phyloP scores from a whole-genome alignment of 2,329 filamentous ascomycete genomes.

The Fusarium phyllophilum region DNA sequence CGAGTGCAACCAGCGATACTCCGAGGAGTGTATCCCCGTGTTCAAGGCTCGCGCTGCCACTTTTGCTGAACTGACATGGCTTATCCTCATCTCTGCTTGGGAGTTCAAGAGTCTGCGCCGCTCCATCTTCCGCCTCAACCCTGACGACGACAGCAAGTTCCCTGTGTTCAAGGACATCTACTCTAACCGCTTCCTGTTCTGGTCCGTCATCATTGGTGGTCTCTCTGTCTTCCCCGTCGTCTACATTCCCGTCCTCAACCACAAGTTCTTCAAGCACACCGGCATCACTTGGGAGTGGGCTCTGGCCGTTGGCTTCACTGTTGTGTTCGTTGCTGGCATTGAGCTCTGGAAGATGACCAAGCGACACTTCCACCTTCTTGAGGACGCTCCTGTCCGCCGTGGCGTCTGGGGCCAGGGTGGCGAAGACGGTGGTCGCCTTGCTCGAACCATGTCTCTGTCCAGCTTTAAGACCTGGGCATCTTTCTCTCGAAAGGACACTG shows the following conservation, averaged over 20 bases:
- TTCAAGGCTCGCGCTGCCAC: slow-evolving; percentile 78
- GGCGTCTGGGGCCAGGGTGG: slow-evolving; percentile 65
- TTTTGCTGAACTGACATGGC: slow-evolving; percentile 79
- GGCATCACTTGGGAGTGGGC: slow-evolving; percentile 81
- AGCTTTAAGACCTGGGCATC: slow-evolving; percentile 61
- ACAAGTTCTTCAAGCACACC: slow-evolving; percentile 76
- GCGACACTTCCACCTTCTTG: slow-evolving; percentile 63
- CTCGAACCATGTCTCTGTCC: slow-evolving; percentile 61
- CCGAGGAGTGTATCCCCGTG: slow-evolving; percentile 66
- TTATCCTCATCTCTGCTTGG: slow-evolving; percentile 79
- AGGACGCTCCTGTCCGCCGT: slow-evolving; percentile 61
- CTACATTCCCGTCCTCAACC: slow-evolving; percentile 79
- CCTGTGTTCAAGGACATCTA: slow-evolving; percentile 71
- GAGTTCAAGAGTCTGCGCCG: slow-evolving; percentile 79
- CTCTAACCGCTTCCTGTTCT: slow-evolving; percentile 76
- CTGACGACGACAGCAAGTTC: slow-evolving; percentile 60
- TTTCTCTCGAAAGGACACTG: slow-evolving; percentile 55
- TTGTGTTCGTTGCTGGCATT: slow-evolving; percentile 73
- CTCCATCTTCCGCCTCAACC: slow-evolving; percentile 75
- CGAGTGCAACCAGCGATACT: slow-evolving; percentile 71
- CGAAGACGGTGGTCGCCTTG: slow-evolving; percentile 58
- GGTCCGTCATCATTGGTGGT: slow-evolving; percentile 69
- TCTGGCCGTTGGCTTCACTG: slow-evolving; percentile 70
- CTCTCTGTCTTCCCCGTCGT: slow-evolving; percentile 73
- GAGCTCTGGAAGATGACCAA: slow-evolving; percentile 79